Evolutionary conservation across 2,329 filamentous ascomycete genomes (phyloP).

Genomic region (Parasarocladium wereldwijsianum): DNA sequence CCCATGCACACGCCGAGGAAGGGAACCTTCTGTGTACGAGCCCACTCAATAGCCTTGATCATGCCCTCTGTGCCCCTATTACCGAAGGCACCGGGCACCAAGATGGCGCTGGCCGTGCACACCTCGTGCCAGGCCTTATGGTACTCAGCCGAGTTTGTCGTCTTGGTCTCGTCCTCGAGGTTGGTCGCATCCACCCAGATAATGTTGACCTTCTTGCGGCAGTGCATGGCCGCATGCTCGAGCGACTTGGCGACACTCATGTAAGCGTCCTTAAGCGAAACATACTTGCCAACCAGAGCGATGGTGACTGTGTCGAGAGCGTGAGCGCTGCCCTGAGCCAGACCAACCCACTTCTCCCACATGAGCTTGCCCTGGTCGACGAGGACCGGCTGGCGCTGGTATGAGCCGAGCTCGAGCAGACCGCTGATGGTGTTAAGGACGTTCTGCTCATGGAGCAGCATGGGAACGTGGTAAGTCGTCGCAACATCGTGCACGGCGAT

Average conservation of each 20-base stretch:
- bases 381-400: conserved; percentile 30
- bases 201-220: conserved; percentile 63
- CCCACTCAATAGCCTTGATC: conserved; percentile 77
- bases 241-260: conserved; percentile 72
- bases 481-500: conserved; percentile 80
- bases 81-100: conserved; percentile 69
- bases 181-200: conserved; percentile 76
- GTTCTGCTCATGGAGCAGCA: conserved; percentile 76
- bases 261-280: conserved; percentile 71
- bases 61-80: conserved; percentile 75
- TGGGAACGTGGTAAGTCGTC: conserved; percentile 85
- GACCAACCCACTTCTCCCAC: conserved; percentile 65
- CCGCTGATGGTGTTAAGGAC: conserved; percentile 53
- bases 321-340: conserved; percentile 27
- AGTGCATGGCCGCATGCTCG: conserved; percentile 84
- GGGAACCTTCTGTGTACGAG: conserved; percentile 64
- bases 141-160: conserved; percentile 53
- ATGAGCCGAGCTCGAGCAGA: conserved; percentile 48
- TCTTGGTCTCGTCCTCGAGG: conserved; percentile 53
- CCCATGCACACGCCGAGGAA: conserved; percentile 85
- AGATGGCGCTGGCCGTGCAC: conserved; percentile 46
- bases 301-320: conserved; percentile 47
- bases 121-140: conserved; percentile 78
- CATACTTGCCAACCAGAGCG: conserved; percentile 87
- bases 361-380: conserved; percentile 49